These are phyloP conservation scores for Eucalyptus camaldulensis DNA, from an alignment of 345 rosid species.

Conservation along the genomic window DNA sequence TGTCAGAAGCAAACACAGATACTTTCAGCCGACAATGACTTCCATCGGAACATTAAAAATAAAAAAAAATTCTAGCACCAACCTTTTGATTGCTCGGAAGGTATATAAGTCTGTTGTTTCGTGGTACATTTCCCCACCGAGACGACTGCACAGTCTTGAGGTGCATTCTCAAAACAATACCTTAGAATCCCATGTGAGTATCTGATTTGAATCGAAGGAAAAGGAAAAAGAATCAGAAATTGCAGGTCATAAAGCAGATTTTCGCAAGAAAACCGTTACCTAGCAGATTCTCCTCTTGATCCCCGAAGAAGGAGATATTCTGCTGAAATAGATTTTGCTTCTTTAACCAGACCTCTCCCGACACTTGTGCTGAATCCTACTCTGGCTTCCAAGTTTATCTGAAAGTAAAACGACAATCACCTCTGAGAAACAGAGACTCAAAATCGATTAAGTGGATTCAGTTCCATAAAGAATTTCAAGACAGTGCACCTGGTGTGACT, in stretches of 20 bases:
- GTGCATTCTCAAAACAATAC: constrained; percentile 50
- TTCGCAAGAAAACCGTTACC: neutral
- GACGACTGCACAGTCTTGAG: constrained; percentile 48
- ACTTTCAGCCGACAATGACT: neutral
- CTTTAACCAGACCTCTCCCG: constrained; percentile 54
- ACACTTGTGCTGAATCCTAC: constrained; percentile 55
- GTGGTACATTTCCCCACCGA: constrained; percentile 36
- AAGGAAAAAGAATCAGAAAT: neutral
- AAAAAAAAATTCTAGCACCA: neutral
- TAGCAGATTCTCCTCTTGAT: constrained; percentile 17
- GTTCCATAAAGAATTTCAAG: neutral
- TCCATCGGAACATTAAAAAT: neutral
- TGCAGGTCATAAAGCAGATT: neutral
- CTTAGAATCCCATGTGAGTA: constrained; percentile 24
- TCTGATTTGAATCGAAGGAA: constrained; percentile 5
- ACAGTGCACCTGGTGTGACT: constrained; percentile 36
- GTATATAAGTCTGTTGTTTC: constrained; percentile 5
- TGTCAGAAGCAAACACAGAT: neutral
- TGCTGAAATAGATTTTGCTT: constrained; percentile 65
- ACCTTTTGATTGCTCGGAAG: constrained; percentile 29
- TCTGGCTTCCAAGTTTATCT: constrained; percentile 87
- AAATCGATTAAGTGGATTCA: neutral
- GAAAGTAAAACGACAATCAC: neutral
- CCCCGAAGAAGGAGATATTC: constrained; percentile 58
- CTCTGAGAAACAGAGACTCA: neutral